Conservation (phyloP, 2,329 filamentous ascomycete species). For the Penicillium verrucosum region DNA sequence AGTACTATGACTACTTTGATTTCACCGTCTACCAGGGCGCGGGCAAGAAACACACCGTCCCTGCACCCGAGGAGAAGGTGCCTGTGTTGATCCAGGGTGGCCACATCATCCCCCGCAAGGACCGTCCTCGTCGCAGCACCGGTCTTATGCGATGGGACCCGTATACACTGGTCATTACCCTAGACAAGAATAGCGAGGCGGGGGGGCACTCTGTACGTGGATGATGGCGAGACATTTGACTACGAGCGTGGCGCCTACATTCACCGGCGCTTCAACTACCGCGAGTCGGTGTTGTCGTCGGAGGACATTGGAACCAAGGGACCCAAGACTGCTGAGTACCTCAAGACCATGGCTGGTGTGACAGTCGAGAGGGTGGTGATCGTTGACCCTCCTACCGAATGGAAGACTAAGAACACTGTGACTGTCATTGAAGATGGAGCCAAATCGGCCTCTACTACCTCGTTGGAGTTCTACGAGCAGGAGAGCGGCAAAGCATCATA, state of each 20-base stretch:
- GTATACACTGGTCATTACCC: conserved; percentile 80
- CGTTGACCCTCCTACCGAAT: conserved; percentile 71
- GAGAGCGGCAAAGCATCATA: conserved; percentile 57
- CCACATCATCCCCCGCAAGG: conserved; percentile 85
- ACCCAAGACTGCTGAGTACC: conserved; percentile 67
- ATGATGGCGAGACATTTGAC: conserved; percentile 92
- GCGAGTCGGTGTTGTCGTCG: conserved; percentile 60
- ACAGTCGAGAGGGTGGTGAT: conserved; percentile 79
- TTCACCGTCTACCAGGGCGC: conserved; percentile 72
- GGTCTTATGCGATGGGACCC: conserved; percentile 92
- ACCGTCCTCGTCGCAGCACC: conserved; percentile 78
- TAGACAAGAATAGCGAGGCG: conserved; percentile 67
- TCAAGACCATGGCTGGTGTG: conserved; percentile 75
- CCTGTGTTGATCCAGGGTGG: conserved; percentile 90
- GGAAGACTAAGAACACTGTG: conserved; percentile 63
- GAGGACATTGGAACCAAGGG: conserved; percentile 62
- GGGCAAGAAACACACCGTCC: conserved; percentile 66
- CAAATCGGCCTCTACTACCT: conserved; percentile 47
- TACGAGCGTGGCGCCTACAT: conserved; percentile 83
- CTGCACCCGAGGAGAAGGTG: conserved; percentile 79
- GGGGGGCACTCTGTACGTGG: conserved; percentile 81
- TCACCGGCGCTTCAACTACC: conserved; percentile 72
- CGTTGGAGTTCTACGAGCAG: conserved; percentile 55
- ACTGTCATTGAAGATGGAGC: conserved; percentile 47
- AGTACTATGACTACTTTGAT: conserved; percentile 95